These are phyloP conservation scores for Clarireedia monteithiana DNA, from an alignment of 2,329 filamentous ascomycete species.

Conservation along the genomic window DNA sequence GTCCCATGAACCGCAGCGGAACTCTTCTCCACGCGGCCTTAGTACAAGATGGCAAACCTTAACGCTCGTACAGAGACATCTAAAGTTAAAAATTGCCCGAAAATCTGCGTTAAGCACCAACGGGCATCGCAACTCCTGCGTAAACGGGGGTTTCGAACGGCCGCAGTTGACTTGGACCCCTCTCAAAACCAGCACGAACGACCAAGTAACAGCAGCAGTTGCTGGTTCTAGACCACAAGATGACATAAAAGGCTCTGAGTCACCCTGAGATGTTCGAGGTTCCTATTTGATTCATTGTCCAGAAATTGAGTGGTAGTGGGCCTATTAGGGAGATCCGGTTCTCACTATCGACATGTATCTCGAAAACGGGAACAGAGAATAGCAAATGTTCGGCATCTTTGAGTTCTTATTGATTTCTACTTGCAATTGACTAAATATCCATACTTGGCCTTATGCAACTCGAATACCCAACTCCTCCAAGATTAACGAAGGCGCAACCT, in stretches of 20 bases:
- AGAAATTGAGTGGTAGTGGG: constrained; percentile 9
- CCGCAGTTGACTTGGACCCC: not conserved
- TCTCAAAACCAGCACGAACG: not conserved
- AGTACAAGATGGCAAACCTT: too few species aligned
- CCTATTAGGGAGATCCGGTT: not conserved
- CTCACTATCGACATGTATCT: constrained; percentile 13
- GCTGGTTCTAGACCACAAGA: not conserved
- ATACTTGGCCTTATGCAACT: constrained; percentile 14
- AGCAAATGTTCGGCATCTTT: constrained; percentile 15
- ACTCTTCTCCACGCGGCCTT: too few species aligned
- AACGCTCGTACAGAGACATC: not conserved
- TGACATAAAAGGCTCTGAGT: not conserved
- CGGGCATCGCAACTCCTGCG: not conserved
- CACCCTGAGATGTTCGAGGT: constrained; percentile 12
- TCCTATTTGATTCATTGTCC: constrained; percentile 12
- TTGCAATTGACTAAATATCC: not conserved
- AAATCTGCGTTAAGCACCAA: not conserved
- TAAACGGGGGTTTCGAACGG: not conserved
- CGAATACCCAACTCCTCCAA: constrained; percentile 11
- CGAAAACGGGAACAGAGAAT: constrained; percentile 8
- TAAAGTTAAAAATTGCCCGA: constrained; percentile 1
- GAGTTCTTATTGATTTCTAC: not conserved
- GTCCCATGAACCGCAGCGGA: too few species aligned
- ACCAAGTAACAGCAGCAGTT: not conserved
- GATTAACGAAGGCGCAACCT: constrained; percentile 4